Base-by-base conservation (phyloP, 345 rosid genomes). In the Lagerstroemia speciosa region DNA sequence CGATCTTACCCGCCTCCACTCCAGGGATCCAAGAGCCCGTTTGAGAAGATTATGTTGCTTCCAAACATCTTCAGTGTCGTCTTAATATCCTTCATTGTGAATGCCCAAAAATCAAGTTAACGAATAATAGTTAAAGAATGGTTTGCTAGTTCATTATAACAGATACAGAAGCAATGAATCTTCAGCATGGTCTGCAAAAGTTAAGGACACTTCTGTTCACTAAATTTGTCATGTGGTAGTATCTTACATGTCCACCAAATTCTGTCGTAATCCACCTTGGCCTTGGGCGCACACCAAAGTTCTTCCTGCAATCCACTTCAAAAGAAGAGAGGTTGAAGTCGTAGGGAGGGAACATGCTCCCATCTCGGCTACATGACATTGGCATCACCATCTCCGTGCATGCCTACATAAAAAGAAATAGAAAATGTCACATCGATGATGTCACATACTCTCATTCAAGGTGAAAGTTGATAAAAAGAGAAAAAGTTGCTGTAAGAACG, bases 341-440 rank as follows among this genome's bases (percentile, higher is more conserved):
- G 72, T 74, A 78, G 30, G 89, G 46, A 26, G 86, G 85, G 70
- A 79, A 93, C 94, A 93, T 91, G 83, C 96, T 90, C 33, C 67
- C 74, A 64, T 83, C 83, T 61, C 32, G 70, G 76, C 84, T 83
- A 75, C 89, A 82, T 58, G 96, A 83, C 97, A 90, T 87, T 41
- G 95, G 89, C 91, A 91, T 80, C 69, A 86, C 96, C 97, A 93
- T 93, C 83, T 93, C 98, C 22, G 97, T 83, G 80, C 97, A 93
- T 0, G 96, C 97, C 98, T 93, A 53, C 17, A 72, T 64, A 50
- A 62, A 64, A 55, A 57, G 57, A 45, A 55, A 63, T 2, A 7
- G 8, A 34, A 16, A 33, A 8, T 22, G 37, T 6, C 29, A 17
- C 6, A 6, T 50, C 55, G 19, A 50, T 50, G 55, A 50, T 50